A percentile compares a stretch with the other conserved stretches of the same genome.
These are phyloP conservation scores for Ehretia macrophylla DNA, from an alignment of 257 asterid genomes.

Conservation along the genomic window DNA sequence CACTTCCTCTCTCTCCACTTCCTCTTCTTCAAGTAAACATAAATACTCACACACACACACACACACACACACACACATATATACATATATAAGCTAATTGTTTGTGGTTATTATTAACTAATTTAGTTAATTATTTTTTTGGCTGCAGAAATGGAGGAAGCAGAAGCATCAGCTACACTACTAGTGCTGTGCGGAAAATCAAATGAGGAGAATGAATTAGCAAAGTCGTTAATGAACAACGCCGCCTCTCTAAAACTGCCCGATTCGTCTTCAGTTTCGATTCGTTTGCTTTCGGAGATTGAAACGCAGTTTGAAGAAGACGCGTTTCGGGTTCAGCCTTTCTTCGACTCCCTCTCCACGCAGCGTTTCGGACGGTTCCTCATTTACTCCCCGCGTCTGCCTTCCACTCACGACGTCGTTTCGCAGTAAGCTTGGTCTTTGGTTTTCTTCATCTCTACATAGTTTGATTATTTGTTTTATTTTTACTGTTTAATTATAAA, in stretches of 20 bases:
- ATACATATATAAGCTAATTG: too few species aligned
- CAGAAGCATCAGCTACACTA: conserved; percentile 26
- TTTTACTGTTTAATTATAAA: neutral
- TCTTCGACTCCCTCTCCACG: conserved; percentile 49
- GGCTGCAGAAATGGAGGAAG: conserved; percentile 56
- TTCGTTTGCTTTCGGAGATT: conserved; percentile 43
- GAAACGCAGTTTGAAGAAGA: conserved; percentile 24
- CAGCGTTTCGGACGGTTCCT: conserved; percentile 62
- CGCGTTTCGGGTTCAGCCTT: conserved; percentile 40
- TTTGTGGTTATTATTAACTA: neutral
- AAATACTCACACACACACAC: neutral
- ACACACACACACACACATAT: too few species aligned
- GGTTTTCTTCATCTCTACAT: neutral
- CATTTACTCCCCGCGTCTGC: conserved; percentile 62
- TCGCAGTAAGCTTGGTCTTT: conserved; percentile 37
- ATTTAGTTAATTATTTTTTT: neutral
- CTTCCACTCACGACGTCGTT: conserved; percentile 82
- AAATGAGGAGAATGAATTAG: conserved; percentile 45
- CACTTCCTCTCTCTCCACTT: neutral
- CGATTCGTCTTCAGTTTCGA: conserved; percentile 36
- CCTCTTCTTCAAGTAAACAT: neutral
- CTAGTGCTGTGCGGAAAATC: conserved; percentile 74
- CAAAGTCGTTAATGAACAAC: conserved; percentile 43
- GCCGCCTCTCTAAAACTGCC: conserved; percentile 46
- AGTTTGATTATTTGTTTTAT: neutral